These are phyloP conservation scores for Amaranthus hypochondriacus DNA, from an alignment of 148 eudicot genomes.

Conservation along the genomic window DNA sequence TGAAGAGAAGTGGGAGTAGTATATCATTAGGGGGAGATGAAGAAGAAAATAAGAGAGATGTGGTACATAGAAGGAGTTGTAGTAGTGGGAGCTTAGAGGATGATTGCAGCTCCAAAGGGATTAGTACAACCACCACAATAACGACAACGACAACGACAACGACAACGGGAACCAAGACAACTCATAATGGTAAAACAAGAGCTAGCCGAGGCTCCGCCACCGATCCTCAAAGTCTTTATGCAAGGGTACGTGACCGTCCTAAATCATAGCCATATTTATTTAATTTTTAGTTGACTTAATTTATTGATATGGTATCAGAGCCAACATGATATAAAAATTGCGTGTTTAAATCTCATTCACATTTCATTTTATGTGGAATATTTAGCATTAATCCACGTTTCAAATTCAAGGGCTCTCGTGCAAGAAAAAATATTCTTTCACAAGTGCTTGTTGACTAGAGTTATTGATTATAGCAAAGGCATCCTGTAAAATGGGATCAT, in stretches of 20 bases:
- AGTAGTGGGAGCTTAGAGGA: slow-evolving; percentile 41
- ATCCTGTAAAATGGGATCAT: too few species aligned
- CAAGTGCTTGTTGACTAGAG: too few species aligned
- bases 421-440: too few species aligned
- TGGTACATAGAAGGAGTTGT: slow-evolving; percentile 21
- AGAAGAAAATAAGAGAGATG: slow-evolving; percentile 24
- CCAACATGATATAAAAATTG: too few species aligned
- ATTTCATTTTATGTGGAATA: too few species aligned
- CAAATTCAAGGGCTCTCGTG: too few species aligned
- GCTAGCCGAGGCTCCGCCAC: slow-evolving; percentile 76
- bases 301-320: too few species aligned
- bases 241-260: slow-evolving; percentile 46
- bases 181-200: slow-evolving; percentile 44
- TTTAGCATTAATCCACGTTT: too few species aligned
- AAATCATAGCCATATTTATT: too few species aligned
- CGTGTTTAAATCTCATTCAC: too few species aligned
- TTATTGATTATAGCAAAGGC: too few species aligned
- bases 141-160: not conserved
- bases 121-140: not conserved
- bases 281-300: too few species aligned
- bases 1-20: slow-evolving; percentile 39
- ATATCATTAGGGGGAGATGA: slow-evolving; percentile 30
- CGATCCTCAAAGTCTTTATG: slow-evolving; percentile 91
- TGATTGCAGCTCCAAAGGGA: slow-evolving; percentile 43
- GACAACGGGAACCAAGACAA: slow-evolving; percentile 11